Evolutionary conservation across 2,329 filamentous ascomycete species (phyloP), one percentile per base, ranked within the genome.

Genomic region (Penicillium decumbens): DNA sequence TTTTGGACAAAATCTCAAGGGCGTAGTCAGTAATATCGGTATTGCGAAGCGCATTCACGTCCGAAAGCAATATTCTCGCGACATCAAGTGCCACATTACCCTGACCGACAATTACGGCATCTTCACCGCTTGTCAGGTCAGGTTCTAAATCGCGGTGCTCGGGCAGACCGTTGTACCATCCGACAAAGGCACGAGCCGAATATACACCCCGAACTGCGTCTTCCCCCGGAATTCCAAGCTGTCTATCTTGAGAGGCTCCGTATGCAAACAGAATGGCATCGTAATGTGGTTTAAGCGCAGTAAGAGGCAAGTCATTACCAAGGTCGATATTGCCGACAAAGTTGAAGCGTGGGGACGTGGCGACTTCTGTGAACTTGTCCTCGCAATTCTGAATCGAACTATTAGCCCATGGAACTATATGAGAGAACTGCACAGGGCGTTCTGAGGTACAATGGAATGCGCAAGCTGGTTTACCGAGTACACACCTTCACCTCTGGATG

Each of bases 151-250:
- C 70, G 18, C 85, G 80, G 65, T 88, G 88, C 60, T 95, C 88
- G 0, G 93, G 93, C 2, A 95, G 78, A 2, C 93, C 93, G 69
- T 98, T 98, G 71, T 98, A 98, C 93, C 93, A 98, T 15, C 91
- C 93, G 1, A 98, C 93, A 67, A 97, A 96, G 33, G 90, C 86
- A 25, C 93, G 82, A 2, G 93, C 93, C 6, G 91, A 95, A 66
- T 90, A 86, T 15, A 97, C 89, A 24, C 78, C 75, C 6, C 93
- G 73, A 5, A 72, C 69, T 3, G 84, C 79, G 64, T 65, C 56
- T 51, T 98, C 93, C 7, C 92, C 91, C 0, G 87, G 83, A 30
- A 98, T 83, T 0, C 82, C 84, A 0, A 98, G 77, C 47, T 80
- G 83, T 56, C 83, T 84, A 67, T 98, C 93, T 65, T 87, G 81